A percentile compares a stretch with the other conserved stretches of the same genome.
Evolutionary conservation across 805 yeast genomes (phyloP).

Genomic region (Novakomyces olei): DNA sequence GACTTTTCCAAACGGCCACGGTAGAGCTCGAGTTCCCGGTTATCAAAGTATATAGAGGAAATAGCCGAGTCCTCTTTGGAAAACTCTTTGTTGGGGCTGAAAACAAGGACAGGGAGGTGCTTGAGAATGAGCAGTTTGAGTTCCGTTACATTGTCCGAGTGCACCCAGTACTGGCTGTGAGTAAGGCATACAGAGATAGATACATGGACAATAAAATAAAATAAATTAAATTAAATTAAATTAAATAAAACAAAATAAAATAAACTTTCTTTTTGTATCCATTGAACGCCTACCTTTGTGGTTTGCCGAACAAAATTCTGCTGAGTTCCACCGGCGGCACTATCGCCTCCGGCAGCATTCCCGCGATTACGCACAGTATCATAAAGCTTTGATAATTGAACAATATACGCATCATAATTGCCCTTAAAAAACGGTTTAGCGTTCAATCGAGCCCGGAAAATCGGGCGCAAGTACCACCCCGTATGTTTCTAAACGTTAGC

Average conservation of each 20-base stretch:
- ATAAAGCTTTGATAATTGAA: conserved; percentile 67
- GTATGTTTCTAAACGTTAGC: too few species aligned
- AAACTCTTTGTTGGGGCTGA: conserved; percentile 89
- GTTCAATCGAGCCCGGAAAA: conserved; percentile 78
- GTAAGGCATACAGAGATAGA: too few species aligned
- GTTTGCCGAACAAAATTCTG: conserved; percentile 97
- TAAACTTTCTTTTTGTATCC: too few species aligned
- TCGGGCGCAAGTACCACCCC: conserved; percentile 58
- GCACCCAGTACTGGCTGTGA: conserved; percentile 99
- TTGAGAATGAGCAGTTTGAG: conserved; percentile 76
- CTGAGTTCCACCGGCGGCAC: conserved; percentile 94
- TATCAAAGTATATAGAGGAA: conserved; percentile 89
- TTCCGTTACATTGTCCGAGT: conserved; percentile 93
- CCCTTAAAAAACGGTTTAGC: conserved; percentile 92
- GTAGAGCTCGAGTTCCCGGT: conserved; percentile 69
- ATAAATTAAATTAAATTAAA: too few species aligned
- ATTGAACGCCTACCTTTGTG: too few species aligned
- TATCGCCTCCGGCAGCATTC: conserved; percentile 82
- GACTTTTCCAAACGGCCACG: conserved; percentile 86
- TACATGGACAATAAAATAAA: too few species aligned
- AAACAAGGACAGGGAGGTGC: conserved; percentile 90
- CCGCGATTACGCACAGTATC: conserved; percentile 92
- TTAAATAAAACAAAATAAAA: too few species aligned
- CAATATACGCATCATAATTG: conserved; percentile 73
- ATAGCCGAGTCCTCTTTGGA: conserved; percentile 88